Conservation (phyloP, 169 alveolate genomes). For the Cryptosporidium viatorum region DNA sequence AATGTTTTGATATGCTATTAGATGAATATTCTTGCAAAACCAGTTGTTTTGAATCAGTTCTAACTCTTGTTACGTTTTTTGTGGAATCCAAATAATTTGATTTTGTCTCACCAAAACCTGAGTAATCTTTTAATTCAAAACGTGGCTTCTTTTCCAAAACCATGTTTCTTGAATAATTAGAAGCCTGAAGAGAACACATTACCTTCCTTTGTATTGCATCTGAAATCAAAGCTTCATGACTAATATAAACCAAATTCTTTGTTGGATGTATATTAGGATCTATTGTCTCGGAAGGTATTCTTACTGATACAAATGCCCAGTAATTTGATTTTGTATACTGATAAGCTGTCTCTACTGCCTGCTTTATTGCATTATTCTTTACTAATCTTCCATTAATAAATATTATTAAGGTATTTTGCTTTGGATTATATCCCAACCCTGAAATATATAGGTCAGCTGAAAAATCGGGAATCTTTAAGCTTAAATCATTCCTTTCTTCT, state of each 20-base stretch:
- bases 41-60: slow-evolving; percentile 63
- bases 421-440: slow-evolving; percentile 83
- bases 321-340: slow-evolving; percentile 78
- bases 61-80: slow-evolving; percentile 51
- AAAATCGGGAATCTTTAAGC: slow-evolving; percentile 35
- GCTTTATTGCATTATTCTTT: slow-evolving; percentile 85
- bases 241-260: slow-evolving; percentile 88
- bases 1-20: background rate
- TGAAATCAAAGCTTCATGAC: slow-evolving; percentile 35
- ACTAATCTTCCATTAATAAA: slow-evolving; percentile 97
- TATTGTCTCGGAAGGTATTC: slow-evolving; percentile 90
- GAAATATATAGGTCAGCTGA: slow-evolving; percentile 76
- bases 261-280: slow-evolving; percentile 99
- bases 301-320: slow-evolving; percentile 93
- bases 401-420: slow-evolving; percentile 87
- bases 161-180: slow-evolving; percentile 46
- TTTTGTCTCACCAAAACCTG: background rate
- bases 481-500: background rate
- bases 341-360: slow-evolving; percentile 83
- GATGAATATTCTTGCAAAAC: slow-evolving; percentile 37
- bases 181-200: slow-evolving; percentile 13
- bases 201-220: slow-evolving; percentile 53
- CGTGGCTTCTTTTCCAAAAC: slow-evolving; percentile 38
- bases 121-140: slow-evolving; percentile 8
- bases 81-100: background rate